Evolutionary conservation across 306 rosid species (phyloP).

Genomic region (Dryas octopetala): DNA sequence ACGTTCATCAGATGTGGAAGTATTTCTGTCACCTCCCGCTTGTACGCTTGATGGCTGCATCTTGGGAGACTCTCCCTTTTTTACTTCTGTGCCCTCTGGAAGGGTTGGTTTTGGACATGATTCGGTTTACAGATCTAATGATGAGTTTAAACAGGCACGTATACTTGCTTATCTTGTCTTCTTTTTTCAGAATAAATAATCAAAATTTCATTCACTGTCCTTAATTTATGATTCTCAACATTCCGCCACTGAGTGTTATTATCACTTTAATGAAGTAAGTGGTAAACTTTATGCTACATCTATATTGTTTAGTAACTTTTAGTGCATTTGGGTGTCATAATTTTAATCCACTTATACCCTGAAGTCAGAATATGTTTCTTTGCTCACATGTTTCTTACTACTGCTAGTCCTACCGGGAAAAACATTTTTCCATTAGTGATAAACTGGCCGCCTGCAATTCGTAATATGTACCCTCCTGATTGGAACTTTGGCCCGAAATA

Average conservation of each 20-base stretch:
- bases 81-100: constrained; percentile 95
- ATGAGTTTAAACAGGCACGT: constrained; percentile 95
- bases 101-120: constrained; percentile 86
- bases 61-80: constrained; percentile 91
- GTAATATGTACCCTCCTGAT: neutral
- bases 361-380: neutral
- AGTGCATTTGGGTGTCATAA: neutral
- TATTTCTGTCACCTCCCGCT: constrained; percentile 86
- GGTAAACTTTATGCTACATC: neutral
- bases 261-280: neutral
- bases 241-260: neutral
- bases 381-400: neutral
- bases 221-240: neutral
- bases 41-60: constrained; percentile 81
- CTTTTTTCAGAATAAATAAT: neutral
- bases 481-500: neutral
- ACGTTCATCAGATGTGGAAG: constrained; percentile 88
- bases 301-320: neutral
- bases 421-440: neutral
- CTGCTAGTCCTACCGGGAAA: neutral
- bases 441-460: neutral
- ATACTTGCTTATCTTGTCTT: neutral
- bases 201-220: neutral
- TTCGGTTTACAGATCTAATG: constrained; percentile 68
- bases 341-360: neutral